These are phyloP conservation scores for Chrysoporthe puriensis DNA, from an alignment of 2,329 filamentous ascomycete genomes.

Conservation along the genomic window DNA sequence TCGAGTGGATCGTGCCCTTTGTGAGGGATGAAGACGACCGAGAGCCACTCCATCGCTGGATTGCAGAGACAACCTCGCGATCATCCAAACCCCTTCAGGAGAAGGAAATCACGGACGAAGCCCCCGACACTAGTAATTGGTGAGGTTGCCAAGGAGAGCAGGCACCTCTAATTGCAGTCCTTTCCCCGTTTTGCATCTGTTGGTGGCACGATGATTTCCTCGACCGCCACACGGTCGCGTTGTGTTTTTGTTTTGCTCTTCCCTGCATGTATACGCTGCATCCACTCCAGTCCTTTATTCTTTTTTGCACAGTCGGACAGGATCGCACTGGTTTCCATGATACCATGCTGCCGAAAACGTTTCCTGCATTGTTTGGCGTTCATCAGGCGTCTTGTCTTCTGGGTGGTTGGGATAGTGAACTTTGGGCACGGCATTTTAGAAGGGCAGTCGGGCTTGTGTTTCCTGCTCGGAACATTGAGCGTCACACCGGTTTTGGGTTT, in stretches of 20 bases:
- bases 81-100: not conserved
- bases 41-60: not conserved
- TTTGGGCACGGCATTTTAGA: slow-evolving; percentile 6
- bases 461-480: not conserved
- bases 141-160: no score
- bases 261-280: slow-evolving; percentile 10
- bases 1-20: slow-evolving; percentile 17
- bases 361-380: slow-evolving; percentile 25
- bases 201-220: not conserved
- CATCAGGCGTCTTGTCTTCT: not conserved
- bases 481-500: not conserved
- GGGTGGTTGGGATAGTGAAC: not conserved
- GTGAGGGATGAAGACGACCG: not conserved
- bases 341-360: slow-evolving; percentile 23
- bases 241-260: not conserved
- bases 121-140: not conserved
- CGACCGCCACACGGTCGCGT: not conserved
- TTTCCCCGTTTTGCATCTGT: not conserved
- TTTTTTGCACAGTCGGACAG: slow-evolving; percentile 2
- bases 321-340: slow-evolving; percentile 21
- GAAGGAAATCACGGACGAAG: not conserved
- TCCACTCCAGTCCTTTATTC: not conserved
- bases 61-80: not conserved
- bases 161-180: not conserved
- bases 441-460: slow-evolving; percentile 5